These are phyloP conservation scores for Ilex asprella DNA, from an alignment of 257 asterid genomes.

Conservation along the genomic window DNA sequence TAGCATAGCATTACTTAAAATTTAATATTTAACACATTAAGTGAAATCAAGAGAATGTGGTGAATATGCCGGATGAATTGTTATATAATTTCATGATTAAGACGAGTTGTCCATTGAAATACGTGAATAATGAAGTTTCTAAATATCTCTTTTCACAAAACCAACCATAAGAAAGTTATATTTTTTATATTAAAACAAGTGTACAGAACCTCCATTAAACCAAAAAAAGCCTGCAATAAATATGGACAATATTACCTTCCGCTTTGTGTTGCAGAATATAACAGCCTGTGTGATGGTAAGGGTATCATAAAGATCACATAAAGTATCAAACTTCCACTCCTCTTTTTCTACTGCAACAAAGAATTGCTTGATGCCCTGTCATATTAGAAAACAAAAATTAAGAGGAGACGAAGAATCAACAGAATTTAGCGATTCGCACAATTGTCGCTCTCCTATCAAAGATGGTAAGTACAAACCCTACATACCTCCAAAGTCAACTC, in stretches of 20 bases:
- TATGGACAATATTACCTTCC: slow-evolving; percentile 50
- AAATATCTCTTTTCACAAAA: too few relatives aligned
- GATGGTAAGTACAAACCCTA: neutral
- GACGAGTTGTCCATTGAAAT: too few relatives aligned
- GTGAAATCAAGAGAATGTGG: too few relatives aligned
- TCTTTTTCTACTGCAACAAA: slow-evolving; percentile 95
- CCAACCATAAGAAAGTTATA: neutral
- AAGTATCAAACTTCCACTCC: slow-evolving; percentile 95
- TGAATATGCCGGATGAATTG: too few relatives aligned
- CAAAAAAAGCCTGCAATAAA: neutral
- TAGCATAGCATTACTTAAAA: too few relatives aligned
- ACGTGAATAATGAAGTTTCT: too few relatives aligned
- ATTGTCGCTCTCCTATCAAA: neutral
- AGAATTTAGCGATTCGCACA: neutral
- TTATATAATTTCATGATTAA: too few relatives aligned
- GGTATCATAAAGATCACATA: slow-evolving; percentile 91
- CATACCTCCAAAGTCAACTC: slow-evolving; percentile 93
- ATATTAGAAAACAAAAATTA: slow-evolving; percentile 2
- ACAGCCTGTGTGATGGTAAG: slow-evolving; percentile 97
- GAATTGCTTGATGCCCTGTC: slow-evolving; percentile 95
- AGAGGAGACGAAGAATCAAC: slow-evolving; percentile 3
- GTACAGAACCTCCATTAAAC: neutral
- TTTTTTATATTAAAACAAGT: too few relatives aligned
- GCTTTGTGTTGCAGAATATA: slow-evolving; percentile 88
- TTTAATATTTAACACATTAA: too few relatives aligned